A percentile compares a stretch with the other conserved stretches of the same genome.
phyloP scores from a whole-genome alignment of 805 yeast species.

The Candida taoyuanica region DNA sequence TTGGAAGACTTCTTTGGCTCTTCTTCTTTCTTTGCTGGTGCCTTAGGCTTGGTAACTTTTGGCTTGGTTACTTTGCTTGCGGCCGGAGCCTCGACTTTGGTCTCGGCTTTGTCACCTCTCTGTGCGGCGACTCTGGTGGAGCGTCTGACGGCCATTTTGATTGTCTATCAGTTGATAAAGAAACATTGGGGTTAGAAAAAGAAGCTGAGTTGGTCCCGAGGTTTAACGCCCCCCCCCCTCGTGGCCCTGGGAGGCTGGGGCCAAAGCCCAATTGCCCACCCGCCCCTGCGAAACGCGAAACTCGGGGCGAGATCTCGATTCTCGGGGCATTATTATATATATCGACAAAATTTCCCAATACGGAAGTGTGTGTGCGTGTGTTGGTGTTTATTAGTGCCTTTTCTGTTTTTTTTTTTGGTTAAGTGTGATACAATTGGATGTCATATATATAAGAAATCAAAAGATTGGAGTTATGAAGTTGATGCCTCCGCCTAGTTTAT shows the following conservation, averaged over 20 bases:
- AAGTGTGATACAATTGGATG: too few relatives aligned
- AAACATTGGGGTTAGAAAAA: neutral
- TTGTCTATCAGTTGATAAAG: neutral
- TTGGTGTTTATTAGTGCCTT: too few relatives aligned
- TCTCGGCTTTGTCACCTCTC: neutral
- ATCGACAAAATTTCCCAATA: slow-evolving; percentile 10
- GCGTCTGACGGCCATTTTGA: slow-evolving; percentile 13
- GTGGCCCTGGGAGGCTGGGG: too few relatives aligned
- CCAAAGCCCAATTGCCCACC: too few relatives aligned
- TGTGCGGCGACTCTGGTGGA: slow-evolving; percentile 18
- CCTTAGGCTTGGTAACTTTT: slow-evolving; percentile 7
- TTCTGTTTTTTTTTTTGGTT: too few relatives aligned
- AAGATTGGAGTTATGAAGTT: too few relatives aligned
- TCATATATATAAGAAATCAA: too few relatives aligned
- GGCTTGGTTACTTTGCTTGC: slow-evolving; percentile 25
- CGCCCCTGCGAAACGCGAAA: neutral
- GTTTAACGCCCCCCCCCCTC: too few relatives aligned
- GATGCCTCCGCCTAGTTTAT: neutral
- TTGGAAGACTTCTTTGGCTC: slow-evolving; percentile 1
- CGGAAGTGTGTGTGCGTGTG: slow-evolving; percentile 2
- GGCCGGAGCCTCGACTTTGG: slow-evolving; percentile 15
- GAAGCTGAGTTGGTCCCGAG: neutral
- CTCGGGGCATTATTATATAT: too few relatives aligned
- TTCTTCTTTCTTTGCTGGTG: neutral
- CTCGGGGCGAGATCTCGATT: neutral